Conservation (phyloP, 352 stramenopile species). For the Phytophthora rubi region DNA sequence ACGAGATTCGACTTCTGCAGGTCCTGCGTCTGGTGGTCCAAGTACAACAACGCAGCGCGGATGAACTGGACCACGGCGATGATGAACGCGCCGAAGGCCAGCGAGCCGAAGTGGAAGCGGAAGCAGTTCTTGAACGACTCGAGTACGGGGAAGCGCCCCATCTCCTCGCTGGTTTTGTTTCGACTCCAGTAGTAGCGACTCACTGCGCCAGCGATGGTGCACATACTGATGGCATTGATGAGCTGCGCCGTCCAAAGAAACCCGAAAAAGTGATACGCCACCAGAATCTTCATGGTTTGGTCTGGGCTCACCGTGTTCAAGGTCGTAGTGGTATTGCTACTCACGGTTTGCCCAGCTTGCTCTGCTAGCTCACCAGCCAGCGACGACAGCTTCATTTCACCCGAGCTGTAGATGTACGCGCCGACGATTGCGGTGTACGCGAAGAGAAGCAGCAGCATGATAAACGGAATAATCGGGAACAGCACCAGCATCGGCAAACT, state of each 20-base stretch:
- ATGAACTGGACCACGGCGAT: constrained; percentile 97
- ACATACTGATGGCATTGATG: constrained; percentile 96
- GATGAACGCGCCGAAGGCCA: constrained; percentile 96
- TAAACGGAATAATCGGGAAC: constrained; percentile 72
- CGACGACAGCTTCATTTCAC: constrained; percentile 47
- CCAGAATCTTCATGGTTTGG: constrained; percentile 70
- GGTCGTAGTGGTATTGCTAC: constrained; percentile 24
- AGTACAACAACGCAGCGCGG: constrained; percentile 90
- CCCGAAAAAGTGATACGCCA: constrained; percentile 92
- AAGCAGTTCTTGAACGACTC: constrained; percentile 80
- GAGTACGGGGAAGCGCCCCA: constrained; percentile 70
- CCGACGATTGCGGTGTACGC: constrained; percentile 67
- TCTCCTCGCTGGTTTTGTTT: constrained; percentile 64
- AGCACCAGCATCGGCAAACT: constrained; percentile 66
- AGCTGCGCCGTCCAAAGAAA: constrained; percentile 97
- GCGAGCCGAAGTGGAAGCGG: constrained; percentile 95
- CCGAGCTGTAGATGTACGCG: constrained; percentile 77
- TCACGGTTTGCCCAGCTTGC: constrained; percentile 17
- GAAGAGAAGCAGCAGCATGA: constrained; percentile 68
- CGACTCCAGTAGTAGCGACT: constrained; percentile 94
- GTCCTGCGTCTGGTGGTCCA: constrained; percentile 93
- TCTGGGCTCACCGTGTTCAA: constrained; percentile 56
- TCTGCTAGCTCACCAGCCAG: constrained; percentile 29
- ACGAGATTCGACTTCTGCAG: constrained; percentile 77
- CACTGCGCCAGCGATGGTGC: constrained; percentile 93